Percentiles rank a stretch among this genome's conserved stretches.
These are phyloP conservation scores for Cystobasidium slooffiae DNA, from an alignment of 1,284 basidiomycete species.

Conservation along the genomic window DNA sequence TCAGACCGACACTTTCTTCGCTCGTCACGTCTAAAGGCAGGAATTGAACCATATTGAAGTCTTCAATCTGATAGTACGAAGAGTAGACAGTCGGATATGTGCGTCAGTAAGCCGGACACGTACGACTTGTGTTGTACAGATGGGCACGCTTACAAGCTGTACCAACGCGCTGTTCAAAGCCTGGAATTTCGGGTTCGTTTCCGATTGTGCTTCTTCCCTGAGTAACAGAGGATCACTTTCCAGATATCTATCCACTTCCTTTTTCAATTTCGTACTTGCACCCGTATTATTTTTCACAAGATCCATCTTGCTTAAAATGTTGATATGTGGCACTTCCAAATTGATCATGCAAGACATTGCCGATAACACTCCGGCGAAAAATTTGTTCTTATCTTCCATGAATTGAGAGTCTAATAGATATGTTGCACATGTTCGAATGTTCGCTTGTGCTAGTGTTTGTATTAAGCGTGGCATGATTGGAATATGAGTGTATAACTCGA, in stretches of 20 bases:
- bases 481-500: constrained; percentile 98
- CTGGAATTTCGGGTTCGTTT: constrained; percentile 84
- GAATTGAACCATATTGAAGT: constrained; percentile 97
- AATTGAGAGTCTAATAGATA: constrained; percentile 98
- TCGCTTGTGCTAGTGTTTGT: constrained; percentile 66
- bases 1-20: constrained; percentile 84
- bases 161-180: constrained; percentile 93
- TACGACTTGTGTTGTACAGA: neutral
- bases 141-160: constrained; percentile 70
- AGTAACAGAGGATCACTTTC: constrained; percentile 96
- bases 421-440: constrained; percentile 76
- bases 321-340: constrained; percentile 94
- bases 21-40: constrained; percentile 89
- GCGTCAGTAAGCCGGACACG: neutral
- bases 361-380: constrained; percentile 96
- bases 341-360: constrained; percentile 99
- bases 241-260: constrained; percentile 81
- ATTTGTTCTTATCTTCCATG: constrained; percentile 98
- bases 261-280: constrained; percentile 66
- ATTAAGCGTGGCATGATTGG: constrained; percentile 91
- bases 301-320: constrained; percentile 99
- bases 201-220: constrained; percentile 67
- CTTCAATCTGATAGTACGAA: constrained; percentile 75
- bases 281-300: constrained; percentile 75
- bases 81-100: constrained; percentile 11